Evolutionary conservation across 306 rosid species (phyloP), one percentile per base, ranked within the genome.

Genomic region (Hippophae rhamnoides): DNA sequence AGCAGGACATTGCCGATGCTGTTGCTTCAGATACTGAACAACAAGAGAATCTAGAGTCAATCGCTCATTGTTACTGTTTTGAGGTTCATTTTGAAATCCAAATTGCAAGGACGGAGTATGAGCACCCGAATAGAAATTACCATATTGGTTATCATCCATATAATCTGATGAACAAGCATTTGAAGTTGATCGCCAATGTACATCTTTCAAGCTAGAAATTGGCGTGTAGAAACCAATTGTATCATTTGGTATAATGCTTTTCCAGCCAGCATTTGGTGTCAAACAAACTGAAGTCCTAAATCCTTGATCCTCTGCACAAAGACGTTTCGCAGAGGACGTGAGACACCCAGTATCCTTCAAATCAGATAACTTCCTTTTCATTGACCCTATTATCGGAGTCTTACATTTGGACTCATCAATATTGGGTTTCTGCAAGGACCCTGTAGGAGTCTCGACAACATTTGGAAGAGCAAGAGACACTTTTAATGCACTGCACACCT

Each of bases 1-100:
- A 9, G 99, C 95, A 13, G 99, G 86, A 63, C 99, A 93, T 68
- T 93, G 99, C 47, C 97, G 99, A 76, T 93, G 99, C 79, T 93
- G 99, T 76, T 93, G 95, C 80, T 88, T 93, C 64, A 93, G 72
- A 79, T 88, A 93, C 79, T 93, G 99, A 70, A 84, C 79, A 63
- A 93, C 99, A 56, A 93, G 73, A 55, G 95, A 80, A 70, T 93
- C 97, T 31, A 93, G 73, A 61, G 97, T 82, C 62, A 86, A 62
- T 23, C 90, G 88, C 81, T 93, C 99, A 10, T 76, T 14, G 67
- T 81, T 88, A 75, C 74, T 86, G 69, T 83, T 73, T 67, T 78
- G 96, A 67, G 83, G 66, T 46, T 89, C 99, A 68, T 62, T 73
- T 8, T 74, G 61, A 62, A 58, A 62, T 57, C 78, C 83, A 54